phyloP scores from a whole-genome alignment of 805 yeast genomes.

The Lachancea kluyveri region DNA sequence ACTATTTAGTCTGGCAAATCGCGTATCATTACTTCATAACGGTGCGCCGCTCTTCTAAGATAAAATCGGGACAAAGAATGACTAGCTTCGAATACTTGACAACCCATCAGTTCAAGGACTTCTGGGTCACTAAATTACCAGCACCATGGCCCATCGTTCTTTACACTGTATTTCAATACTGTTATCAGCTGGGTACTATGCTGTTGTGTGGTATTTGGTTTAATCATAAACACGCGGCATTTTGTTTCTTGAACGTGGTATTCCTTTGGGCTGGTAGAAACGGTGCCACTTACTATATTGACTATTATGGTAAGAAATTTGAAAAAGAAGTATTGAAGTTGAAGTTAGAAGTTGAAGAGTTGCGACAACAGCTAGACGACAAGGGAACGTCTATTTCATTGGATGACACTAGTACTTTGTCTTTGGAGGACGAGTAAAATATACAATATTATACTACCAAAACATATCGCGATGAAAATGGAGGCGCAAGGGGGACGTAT shows the following conservation, averaged over 20 bases:
- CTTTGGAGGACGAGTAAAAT: no score
- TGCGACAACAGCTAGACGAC: slow-evolving; percentile 37
- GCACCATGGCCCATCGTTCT: slow-evolving; percentile 83
- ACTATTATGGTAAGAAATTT: slow-evolving; percentile 82
- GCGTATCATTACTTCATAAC: slow-evolving; percentile 90
- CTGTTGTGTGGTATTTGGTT: slow-evolving; percentile 86
- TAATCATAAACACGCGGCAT: slow-evolving; percentile 58
- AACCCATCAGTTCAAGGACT: slow-evolving; percentile 54
- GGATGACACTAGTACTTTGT: no score
- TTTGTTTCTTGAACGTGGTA: slow-evolving; percentile 61
- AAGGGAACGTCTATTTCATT: no score
- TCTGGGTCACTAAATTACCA: slow-evolving; percentile 83
- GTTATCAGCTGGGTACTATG: slow-evolving; percentile 85
- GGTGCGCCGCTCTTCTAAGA: slow-evolving; percentile 67
- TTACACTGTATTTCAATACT: slow-evolving; percentile 79
- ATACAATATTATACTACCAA: no score
- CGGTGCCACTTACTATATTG: slow-evolving; percentile 93
- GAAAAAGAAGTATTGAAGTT: slow-evolving; percentile 77
- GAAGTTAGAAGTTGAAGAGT: slow-evolving; percentile 60
- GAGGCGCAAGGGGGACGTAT: no score
- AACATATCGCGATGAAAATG: no score
- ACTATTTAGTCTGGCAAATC: slow-evolving; percentile 86
- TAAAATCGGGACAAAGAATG: slow-evolving; percentile 68
- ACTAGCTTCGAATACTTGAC: slow-evolving; percentile 86
- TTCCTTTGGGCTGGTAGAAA: slow-evolving; percentile 78